Evolutionary conservation across 2,329 filamentous ascomycete species (phyloP), one percentile per base, ranked within the genome.

Genomic region (Trichoderma breve): DNA sequence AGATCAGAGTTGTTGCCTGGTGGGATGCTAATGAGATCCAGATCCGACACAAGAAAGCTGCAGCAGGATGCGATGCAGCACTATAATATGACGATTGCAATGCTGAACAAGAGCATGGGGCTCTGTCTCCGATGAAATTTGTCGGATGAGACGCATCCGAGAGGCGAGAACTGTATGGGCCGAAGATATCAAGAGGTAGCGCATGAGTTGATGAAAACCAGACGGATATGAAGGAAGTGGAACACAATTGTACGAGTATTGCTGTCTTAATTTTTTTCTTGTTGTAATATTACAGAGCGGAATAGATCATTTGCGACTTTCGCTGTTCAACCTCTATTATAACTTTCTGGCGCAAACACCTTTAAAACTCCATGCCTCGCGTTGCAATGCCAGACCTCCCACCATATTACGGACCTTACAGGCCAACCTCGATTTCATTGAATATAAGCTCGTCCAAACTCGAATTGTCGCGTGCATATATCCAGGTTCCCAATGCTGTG

Each of bases 401-500:
- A 15, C 18, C 4, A 12, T 30, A 26, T 6, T 7, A 21, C 3
- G 7, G 14, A 14, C 7, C 21, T 71, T 15, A 79, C 68, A 93
- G 80, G 73, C 90, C 86, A 63, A 97, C 84, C 3, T 89, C 90
- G 63, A 98, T 84, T 84, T 99, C 96, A 74, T 90, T 86, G 74
- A 89, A 86, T 77, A 98, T 82, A 71, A 98, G 81, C 43, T 91
- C 87, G 43, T 87, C 90, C 78, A 99, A 83, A 57, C 90, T 92
- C 62, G 88, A 89, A n/a, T 92, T 92, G 80, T 98, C 95, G 62
- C 95, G 87, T 72, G 93, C 82, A 80, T 98, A 98, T 62, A 98
- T 87, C 96, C 96, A 99, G 74, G 92, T 88, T 34, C 93, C 93
- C 11, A 81, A 80, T 2, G 87, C 91, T 3, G 90, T 92, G 36